phyloP scores from a whole-genome alignment of 179 eudicot genomes.

The Corrigiola litoralis region DNA sequence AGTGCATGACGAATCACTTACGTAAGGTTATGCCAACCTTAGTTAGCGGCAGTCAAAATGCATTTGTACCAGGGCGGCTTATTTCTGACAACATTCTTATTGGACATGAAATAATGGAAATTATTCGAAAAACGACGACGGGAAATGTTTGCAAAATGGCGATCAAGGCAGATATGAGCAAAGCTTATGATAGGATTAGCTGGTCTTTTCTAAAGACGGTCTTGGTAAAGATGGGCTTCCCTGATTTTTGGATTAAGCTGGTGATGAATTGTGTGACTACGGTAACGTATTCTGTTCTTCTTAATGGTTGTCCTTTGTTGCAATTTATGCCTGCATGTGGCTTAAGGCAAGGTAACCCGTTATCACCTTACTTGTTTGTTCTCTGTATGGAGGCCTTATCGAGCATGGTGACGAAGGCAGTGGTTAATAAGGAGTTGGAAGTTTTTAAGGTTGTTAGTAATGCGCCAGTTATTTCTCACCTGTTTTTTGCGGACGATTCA shows the following conservation, averaged over 20 bases:
- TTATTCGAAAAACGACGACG: too few relatives aligned
- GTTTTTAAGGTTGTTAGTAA: too few relatives aligned
- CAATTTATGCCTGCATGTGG: neutral
- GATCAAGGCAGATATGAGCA: neutral
- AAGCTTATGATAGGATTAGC: neutral
- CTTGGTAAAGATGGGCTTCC: neutral
- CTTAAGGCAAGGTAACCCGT: neutral
- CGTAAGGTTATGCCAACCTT: neutral
- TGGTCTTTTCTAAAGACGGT: neutral
- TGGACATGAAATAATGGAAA: neutral
- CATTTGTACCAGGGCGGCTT: neutral
- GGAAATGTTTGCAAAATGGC: too few relatives aligned
- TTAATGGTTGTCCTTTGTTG: neutral
- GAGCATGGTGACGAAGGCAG: neutral
- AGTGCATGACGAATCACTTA: neutral
- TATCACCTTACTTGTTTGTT: neutral
- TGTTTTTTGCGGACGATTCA: neutral
- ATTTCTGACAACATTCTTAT: neutral
- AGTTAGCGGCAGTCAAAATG: neutral
- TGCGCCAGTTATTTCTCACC: neutral
- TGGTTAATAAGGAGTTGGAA: neutral
- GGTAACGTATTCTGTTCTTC: neutral
- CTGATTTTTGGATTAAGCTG: neutral
- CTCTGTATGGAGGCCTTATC: neutral
- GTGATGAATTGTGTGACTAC: neutral